Conservation (phyloP, 495 filamentous ascomycete species). For the Amphirosellinia nigrospora region DNA sequence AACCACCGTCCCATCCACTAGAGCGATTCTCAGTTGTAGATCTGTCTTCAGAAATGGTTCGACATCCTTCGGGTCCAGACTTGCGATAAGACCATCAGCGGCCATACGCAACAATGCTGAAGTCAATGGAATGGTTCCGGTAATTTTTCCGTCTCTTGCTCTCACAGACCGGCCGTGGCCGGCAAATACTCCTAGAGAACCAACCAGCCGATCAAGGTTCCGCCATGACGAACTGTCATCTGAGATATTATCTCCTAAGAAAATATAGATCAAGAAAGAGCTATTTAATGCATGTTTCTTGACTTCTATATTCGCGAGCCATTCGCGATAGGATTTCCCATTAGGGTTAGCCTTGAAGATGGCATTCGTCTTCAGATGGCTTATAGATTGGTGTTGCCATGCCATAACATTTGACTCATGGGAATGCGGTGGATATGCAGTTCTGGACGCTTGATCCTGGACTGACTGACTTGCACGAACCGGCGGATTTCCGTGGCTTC, state of each 20-base stretch:
- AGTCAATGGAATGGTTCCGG: conserved; percentile 65
- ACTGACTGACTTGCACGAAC: conserved; percentile 2
- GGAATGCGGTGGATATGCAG: not conserved
- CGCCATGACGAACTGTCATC: conserved; percentile 49
- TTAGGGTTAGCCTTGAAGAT: conserved; percentile 33
- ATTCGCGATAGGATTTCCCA: conserved; percentile 56
- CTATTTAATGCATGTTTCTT: conserved; percentile 60
- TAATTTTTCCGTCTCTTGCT: conserved; percentile 39
- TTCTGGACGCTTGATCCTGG: conserved; percentile 1
- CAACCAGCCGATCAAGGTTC: conserved; percentile 54
- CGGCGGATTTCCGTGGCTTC: not conserved
- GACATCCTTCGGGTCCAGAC: conserved; percentile 49
- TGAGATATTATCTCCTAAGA: conserved; percentile 58
- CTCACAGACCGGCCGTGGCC: conserved; percentile 30
- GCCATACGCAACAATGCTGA: conserved; percentile 53
- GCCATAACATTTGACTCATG: conserved; percentile 29
- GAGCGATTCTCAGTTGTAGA: conserved; percentile 49
- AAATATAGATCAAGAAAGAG: conserved; percentile 65
- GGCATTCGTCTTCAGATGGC: conserved; percentile 22
- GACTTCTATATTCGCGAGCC: conserved; percentile 65
- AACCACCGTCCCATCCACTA: conserved; percentile 36
- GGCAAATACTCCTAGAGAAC: conserved; percentile 61
- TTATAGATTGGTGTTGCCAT: conserved; percentile 29
- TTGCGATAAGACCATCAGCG: conserved; percentile 42
- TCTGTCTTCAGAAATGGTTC: conserved; percentile 51